Base-by-base conservation (phyloP, 2,329 filamentous ascomycete species). In the Penicillium brasilianum region DNA sequence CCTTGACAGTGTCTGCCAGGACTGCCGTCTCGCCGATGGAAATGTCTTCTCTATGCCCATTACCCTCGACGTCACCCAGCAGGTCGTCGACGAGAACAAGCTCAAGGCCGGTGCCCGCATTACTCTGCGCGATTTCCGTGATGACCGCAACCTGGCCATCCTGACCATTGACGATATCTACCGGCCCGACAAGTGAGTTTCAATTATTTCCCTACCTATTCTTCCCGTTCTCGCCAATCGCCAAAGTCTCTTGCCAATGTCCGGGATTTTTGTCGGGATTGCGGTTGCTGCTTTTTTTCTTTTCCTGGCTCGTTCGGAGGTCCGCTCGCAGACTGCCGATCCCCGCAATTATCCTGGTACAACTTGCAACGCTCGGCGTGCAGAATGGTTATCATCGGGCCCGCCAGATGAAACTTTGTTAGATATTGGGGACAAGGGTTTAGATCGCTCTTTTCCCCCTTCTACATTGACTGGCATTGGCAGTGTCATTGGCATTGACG, bases 1-100 rank as follows among this genome's bases (percentile, higher is more conserved):
- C 25, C 6, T 6, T 50, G 62, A 5, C 56, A 95, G 93, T 66
- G 95, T 99, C 66, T 93, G 97, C 69, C 88, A 90, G 79, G 87
- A 94, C 71, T 89, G 91, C 83, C 91, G 95, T 72, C 90, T 99
- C 61, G 88, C 88, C 61, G 89, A 92, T 81, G 95, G 95, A 77
- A 89, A 88, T 76, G 90, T 99, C 72, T 98, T 98, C 83, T 91
- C 88, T 80, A 99, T 99, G 82, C 95, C 95, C 73, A 98, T 99
- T 80, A 96, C 91, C 71, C 89, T 99, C 68, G 95, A 99, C 78
- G 83, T 96, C 64, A 87, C 85, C 67, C 84, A 92, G 77, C 81
- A 89, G 74, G 87, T 87, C 61, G 91, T 98, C 75, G 85, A 94
- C 67, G 84, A 88, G 71, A 77, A 90, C 34, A 88, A 87, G 65